Evolutionary conservation across 768 basidiomycete genomes (phyloP).

Genomic region (Leccinum incarnatum): DNA sequence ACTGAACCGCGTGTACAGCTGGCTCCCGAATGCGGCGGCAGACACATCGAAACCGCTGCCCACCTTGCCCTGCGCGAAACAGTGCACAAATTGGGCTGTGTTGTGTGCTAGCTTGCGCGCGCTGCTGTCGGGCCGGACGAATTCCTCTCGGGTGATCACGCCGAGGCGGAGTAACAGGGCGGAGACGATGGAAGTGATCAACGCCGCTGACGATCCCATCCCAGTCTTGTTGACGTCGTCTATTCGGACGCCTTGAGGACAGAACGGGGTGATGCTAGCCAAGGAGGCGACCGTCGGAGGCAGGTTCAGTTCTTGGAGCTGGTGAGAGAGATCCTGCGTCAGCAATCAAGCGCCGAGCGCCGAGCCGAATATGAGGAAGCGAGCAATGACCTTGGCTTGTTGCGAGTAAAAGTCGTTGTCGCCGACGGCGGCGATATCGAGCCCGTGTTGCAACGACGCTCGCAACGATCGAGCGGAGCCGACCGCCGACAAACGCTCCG

Average conservation of each 20-base stretch:
- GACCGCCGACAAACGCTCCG: constrained; percentile 39
- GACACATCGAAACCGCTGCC: constrained; percentile 98
- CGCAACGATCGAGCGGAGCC: constrained; percentile 41
- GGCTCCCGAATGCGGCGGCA: constrained; percentile 91
- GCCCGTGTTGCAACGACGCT: constrained; percentile 45
- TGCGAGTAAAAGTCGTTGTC: constrained; percentile 98
- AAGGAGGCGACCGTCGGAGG: constrained; percentile 66
- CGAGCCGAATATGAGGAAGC: neutral
- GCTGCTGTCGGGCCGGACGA: constrained; percentile 41
- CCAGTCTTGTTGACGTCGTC: constrained; percentile 96
- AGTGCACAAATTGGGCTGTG: constrained; percentile 91
- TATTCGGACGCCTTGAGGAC: constrained; percentile 61
- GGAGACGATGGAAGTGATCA: constrained; percentile 93
- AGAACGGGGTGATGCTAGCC: constrained; percentile 71
- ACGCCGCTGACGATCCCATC: constrained; percentile 92
- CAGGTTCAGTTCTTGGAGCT: constrained; percentile 65
- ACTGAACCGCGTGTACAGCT: constrained; percentile 86
- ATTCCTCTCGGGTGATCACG: constrained; percentile 52
- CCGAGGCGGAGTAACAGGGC: constrained; percentile 76
- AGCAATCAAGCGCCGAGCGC: neutral
- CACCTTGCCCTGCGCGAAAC: constrained; percentile 95
- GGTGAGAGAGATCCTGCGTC: constrained; percentile 1
- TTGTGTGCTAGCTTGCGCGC: constrained; percentile 79
- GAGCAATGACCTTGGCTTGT: constrained; percentile 60
- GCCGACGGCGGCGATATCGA: constrained; percentile 82